Evolutionary conservation across 1,284 basidiomycete genomes (phyloP).

Genomic region (Chiua sp.): DNA sequence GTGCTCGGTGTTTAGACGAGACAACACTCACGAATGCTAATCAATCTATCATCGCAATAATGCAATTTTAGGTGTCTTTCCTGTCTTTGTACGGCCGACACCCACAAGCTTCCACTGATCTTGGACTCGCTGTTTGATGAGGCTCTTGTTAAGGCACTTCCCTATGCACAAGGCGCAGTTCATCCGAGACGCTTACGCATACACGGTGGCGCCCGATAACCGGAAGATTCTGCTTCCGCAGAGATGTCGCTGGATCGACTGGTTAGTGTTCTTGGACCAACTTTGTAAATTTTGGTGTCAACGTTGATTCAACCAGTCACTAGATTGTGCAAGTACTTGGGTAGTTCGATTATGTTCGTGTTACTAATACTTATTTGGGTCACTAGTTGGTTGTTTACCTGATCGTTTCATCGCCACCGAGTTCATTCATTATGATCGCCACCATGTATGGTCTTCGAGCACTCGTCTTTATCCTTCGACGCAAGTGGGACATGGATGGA

Average conservation of each 20-base stretch:
- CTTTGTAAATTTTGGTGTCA: constrained; percentile 95
- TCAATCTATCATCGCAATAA: constrained; percentile 97
- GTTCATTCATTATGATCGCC: constrained; percentile 89
- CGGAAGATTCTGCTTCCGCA: constrained; percentile 97
- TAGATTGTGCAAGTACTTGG: constrained; percentile 79
- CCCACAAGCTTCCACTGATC: constrained; percentile 87
- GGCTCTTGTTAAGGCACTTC: constrained; percentile 95
- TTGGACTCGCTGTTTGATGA: constrained; percentile 99
- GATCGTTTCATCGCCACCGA: constrained; percentile 76
- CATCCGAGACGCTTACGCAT: constrained; percentile 91
- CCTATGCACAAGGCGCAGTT: constrained; percentile 94
- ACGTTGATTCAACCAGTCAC: constrained; percentile 92
- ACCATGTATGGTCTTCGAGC: constrained; percentile 95
- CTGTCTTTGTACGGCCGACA: constrained; percentile 92
- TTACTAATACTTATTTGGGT: constrained; percentile 14
- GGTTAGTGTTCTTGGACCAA: constrained; percentile 91
- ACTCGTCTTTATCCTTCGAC: constrained; percentile 82
- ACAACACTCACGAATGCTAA: constrained; percentile 90
- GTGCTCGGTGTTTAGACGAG: constrained; percentile 94
- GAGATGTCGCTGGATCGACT: constrained; percentile 99
- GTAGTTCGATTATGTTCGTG: background rate
- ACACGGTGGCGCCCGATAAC: constrained; percentile 90
- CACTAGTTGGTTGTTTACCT: constrained; percentile 88
- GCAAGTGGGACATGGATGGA: constrained; percentile 96
- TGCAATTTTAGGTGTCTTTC: constrained; percentile 99